These are phyloP conservation scores for Rhizopogon roseolus DNA, from an alignment of 768 basidiomycete genomes.

Conservation along the genomic window DNA sequence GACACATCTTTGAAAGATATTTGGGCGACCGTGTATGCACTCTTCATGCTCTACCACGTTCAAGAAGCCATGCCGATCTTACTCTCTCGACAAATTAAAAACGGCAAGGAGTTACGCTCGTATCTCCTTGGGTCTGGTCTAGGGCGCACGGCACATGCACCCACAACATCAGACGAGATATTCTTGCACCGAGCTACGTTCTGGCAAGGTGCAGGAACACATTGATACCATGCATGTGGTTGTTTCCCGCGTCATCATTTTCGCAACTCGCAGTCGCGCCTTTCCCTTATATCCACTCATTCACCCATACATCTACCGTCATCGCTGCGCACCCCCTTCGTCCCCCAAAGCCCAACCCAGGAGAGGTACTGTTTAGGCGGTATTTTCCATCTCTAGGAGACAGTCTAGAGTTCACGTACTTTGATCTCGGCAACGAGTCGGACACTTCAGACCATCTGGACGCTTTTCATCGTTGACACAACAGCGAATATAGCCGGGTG, in stretches of 20 bases:
- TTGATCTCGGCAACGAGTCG: conserved; percentile 16
- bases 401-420: conserved; percentile 24
- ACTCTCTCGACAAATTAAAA: conserved; percentile 23
- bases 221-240: conserved; percentile 21
- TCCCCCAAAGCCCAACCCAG: conserved; percentile 40
- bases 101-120: conserved; percentile 24
- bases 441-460: conserved; percentile 30
- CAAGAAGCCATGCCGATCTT: conserved; percentile 38
- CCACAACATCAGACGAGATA: conserved; percentile 19
- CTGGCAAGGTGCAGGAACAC: conserved; percentile 47
- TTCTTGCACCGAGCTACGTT: conserved; percentile 40
- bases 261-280: conserved; percentile 22
- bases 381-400: conserved; percentile 30
- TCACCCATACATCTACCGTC: conserved; percentile 43
- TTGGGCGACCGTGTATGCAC: conserved; percentile 38
- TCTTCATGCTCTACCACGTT: conserved; percentile 34
- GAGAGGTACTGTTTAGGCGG: conserved; percentile 34
- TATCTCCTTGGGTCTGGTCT: conserved; percentile 39
- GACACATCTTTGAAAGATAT: conserved; percentile 25
- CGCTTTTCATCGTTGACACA: conserved; percentile 46
- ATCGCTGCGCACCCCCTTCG: conserved; percentile 48
- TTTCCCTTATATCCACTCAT: conserved; percentile 35
- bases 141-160: conserved; percentile 12
- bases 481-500: too few species aligned
- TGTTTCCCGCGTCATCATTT: conserved; percentile 25